phyloP scores from a whole-genome alignment of 148 eudicot genomes.

The Rhododendron williamsianum region DNA sequence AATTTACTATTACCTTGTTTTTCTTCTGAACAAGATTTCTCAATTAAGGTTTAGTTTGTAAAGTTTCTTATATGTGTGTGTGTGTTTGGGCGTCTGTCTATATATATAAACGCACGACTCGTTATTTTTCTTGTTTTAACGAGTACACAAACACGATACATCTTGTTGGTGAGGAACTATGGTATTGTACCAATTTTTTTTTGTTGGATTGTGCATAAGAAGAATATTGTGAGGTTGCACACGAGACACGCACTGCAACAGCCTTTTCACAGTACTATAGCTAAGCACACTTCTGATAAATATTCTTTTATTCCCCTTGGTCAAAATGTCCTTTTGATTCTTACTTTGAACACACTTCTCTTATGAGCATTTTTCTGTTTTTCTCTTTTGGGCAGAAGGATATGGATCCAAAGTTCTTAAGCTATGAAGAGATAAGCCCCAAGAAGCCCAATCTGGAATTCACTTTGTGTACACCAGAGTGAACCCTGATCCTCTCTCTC shows the following conservation, averaged over 20 bases:
- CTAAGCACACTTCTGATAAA: not conserved
- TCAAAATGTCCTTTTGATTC: constrained; percentile 44
- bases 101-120: not conserved
- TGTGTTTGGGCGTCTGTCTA: not conserved
- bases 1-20: not conserved
- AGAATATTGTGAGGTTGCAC: constrained; percentile 4
- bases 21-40: not conserved
- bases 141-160: too few species aligned
- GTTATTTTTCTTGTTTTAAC: not conserved
- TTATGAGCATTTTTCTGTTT: not conserved
- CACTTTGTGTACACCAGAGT: constrained; percentile 74
- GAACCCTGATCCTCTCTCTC: not conserved
- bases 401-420: constrained; percentile 52
- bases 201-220: not conserved
- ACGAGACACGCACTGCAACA: not conserved
- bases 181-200: not conserved
- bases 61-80: not conserved
- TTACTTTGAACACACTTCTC: constrained; percentile 20
- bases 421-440: constrained; percentile 58
- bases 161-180: not conserved
- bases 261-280: constrained; percentile 10
- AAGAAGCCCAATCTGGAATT: constrained; percentile 88
- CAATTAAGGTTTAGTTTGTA: not conserved
- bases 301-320: constrained; percentile 38
- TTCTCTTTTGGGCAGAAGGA: constrained; percentile 40